Evolutionary conservation across 345 rosid genomes (phyloP).

Genomic region (Gossypium australe): DNA sequence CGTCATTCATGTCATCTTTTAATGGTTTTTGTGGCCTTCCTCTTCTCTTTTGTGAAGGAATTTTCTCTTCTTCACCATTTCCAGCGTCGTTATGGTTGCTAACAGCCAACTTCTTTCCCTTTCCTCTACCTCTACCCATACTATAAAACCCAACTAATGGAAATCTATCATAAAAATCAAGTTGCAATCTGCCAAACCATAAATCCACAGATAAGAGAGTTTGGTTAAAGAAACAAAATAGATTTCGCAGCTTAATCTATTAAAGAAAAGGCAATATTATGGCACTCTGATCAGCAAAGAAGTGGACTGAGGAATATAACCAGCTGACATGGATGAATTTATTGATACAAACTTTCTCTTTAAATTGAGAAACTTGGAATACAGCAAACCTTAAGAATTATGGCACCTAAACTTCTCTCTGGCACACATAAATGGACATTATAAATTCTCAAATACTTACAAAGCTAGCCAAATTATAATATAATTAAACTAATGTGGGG

Average conservation of each 20-base stretch:
- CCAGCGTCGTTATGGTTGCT: conserved; percentile 50
- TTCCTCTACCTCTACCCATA: conserved; percentile 83
- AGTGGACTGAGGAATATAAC: neutral
- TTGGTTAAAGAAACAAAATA: neutral
- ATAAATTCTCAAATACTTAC: neutral
- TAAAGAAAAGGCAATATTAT: neutral
- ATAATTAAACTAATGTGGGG: neutral
- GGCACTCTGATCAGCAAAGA: neutral
- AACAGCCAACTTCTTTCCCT: conserved; percentile 46
- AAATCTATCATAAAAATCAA: conserved; percentile 22
- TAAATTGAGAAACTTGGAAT: neutral
- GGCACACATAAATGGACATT: neutral
- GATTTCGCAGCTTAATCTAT: neutral
- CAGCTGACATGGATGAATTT: neutral
- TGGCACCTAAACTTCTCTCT: neutral
- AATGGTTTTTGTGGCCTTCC: conserved; percentile 66
- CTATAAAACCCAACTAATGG: conserved; percentile 18
- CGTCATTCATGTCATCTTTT: conserved; percentile 51
- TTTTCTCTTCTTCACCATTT: conserved; percentile 64
- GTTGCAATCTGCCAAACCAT: conserved; percentile 25
- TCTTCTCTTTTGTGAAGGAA: conserved; percentile 62
- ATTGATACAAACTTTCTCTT: neutral
- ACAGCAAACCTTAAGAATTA: neutral
- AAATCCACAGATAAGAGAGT: neutral
- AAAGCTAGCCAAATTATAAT: neutral